Percentiles rank a stretch among this genome's conserved stretches.
phyloP scores from a whole-genome alignment of 2,329 filamentous ascomycete genomes.

The Penicillium brevicompactum region DNA sequence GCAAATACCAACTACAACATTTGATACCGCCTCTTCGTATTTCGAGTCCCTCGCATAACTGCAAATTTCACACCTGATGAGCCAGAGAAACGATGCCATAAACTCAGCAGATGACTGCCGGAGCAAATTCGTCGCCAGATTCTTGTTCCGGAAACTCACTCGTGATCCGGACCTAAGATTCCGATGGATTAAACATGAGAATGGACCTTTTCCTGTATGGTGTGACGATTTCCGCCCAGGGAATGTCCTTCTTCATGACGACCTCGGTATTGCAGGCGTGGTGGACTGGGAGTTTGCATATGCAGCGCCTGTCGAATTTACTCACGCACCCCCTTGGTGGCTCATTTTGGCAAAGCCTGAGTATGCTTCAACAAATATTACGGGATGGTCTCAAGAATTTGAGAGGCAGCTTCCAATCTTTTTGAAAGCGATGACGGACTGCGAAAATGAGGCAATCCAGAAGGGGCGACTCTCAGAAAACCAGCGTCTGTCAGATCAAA shows the following conservation, averaged over 20 bases:
- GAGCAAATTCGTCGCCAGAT: constrained; percentile 26
- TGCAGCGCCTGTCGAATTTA: constrained; percentile 10
- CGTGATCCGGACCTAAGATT: constrained; percentile 8
- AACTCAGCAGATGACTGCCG: constrained; percentile 23
- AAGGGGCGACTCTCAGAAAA: constrained; percentile 1
- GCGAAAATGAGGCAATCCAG: constrained; percentile 13
- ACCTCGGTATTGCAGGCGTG: constrained; percentile 13
- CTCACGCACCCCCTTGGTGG: constrained; percentile 22
- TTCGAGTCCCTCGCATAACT: constrained; percentile 44
- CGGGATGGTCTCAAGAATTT: constrained; percentile 16
- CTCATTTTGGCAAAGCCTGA: constrained; percentile 22
- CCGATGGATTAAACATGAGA: constrained; percentile 20
- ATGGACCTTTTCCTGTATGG: constrained; percentile 27
- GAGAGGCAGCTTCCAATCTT: neutral
- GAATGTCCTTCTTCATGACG: constrained; percentile 17
- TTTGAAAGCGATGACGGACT: neutral
- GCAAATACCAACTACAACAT: constrained; percentile 22
- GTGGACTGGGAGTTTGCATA: constrained; percentile 29
- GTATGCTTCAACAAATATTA: constrained; percentile 16
- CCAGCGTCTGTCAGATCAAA: constrained; percentile 11
- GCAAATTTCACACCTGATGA: constrained; percentile 44
- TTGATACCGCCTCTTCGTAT: constrained; percentile 39
- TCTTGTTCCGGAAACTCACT: constrained; percentile 25
- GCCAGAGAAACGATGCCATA: constrained; percentile 46
- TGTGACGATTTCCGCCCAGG: constrained; percentile 27